phyloP scores from a whole-genome alignment of 371 early-diverging fungal genomes.

The Syncephalastrum contaminatum region DNA sequence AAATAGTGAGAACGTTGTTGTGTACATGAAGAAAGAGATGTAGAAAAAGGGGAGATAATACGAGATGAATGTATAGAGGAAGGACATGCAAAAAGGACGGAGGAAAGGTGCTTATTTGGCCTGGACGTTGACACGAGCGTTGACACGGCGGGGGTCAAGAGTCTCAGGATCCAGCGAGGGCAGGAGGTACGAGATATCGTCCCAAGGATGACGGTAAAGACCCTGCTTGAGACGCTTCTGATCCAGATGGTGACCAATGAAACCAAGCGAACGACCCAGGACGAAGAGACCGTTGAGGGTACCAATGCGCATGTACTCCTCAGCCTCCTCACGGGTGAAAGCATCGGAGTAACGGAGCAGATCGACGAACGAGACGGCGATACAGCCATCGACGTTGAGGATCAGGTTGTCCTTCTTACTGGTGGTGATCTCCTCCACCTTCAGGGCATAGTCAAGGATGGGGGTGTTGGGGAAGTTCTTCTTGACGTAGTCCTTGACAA shows the following conservation, averaged over 20 bases:
- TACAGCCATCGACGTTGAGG: slow-evolving; percentile 96
- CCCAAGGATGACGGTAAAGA: slow-evolving; percentile 97
- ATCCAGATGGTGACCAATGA: slow-evolving; percentile 96
- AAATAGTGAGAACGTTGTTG: no score
- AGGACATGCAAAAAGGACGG: no score
- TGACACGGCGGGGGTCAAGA: slow-evolving; percentile 52
- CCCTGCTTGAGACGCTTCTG: slow-evolving; percentile 98
- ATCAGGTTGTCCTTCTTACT: slow-evolving; percentile 98
- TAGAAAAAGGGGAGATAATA: no score
- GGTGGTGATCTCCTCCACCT: slow-evolving; percentile 95
- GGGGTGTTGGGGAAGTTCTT: slow-evolving; percentile 87
- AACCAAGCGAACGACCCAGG: slow-evolving; percentile 93
- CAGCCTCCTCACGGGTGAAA: slow-evolving; percentile 92
- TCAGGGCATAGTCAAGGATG: slow-evolving; percentile 90
- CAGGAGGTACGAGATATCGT: slow-evolving; percentile 93
- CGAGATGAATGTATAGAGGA: no score
- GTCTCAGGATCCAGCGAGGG: slow-evolving; percentile 54
- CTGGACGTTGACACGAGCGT: slow-evolving; percentile 50
- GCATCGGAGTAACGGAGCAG: slow-evolving; percentile 90
- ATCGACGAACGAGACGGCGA: slow-evolving; percentile 95
- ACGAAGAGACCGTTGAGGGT: slow-evolving; percentile 97
- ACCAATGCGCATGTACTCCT: slow-evolving; percentile 96
- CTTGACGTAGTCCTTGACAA: slow-evolving; percentile 92
- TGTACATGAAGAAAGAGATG: no score
- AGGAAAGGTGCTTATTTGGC: slow-evolving; percentile 17